A percentile compares a stretch with the other conserved stretches of the same genome.
Conservation (phyloP, 257 asterid genomes). For the Anisodus tanguticus region DNA sequence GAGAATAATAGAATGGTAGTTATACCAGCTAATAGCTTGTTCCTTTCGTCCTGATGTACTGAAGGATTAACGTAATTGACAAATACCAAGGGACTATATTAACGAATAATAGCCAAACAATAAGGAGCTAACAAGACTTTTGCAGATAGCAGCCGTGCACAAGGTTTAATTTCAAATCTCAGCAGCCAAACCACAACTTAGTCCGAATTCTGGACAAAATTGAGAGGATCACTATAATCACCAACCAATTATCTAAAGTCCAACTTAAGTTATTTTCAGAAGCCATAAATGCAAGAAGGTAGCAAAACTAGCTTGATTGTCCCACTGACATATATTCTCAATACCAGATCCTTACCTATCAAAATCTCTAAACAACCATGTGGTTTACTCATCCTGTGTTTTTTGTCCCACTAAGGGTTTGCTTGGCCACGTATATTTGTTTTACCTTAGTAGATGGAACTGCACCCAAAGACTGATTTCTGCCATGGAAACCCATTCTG, state of each 20-base stretch:
- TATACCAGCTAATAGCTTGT: neutral
- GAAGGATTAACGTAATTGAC: neutral
- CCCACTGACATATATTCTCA: slow-evolving; percentile 21
- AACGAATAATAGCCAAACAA: neutral
- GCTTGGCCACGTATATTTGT: slow-evolving; percentile 92
- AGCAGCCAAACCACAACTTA: slow-evolving; percentile 25
- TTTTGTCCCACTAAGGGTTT: slow-evolving; percentile 52
- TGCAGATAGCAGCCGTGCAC: slow-evolving; percentile 3
- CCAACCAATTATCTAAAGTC: slow-evolving; percentile 30
- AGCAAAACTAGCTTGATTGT: slow-evolving; percentile 19
- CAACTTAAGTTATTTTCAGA: slow-evolving; percentile 20
- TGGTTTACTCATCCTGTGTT: slow-evolving; percentile 45
- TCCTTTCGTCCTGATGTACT: neutral
- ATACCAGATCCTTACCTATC: slow-evolving; percentile 16
- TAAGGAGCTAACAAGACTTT: neutral
- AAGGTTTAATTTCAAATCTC: slow-evolving; percentile 13
- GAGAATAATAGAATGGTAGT: neutral
- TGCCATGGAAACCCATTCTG: slow-evolving; percentile 73
- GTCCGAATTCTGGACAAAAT: slow-evolving; percentile 10
- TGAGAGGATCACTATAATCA: slow-evolving; percentile 29
- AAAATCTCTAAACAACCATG: slow-evolving; percentile 28
- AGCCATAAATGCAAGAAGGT: slow-evolving; percentile 21
- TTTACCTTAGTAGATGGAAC: slow-evolving; percentile 67
- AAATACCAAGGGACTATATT: neutral
- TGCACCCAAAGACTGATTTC: slow-evolving; percentile 61